Percentiles rank a stretch among this genome's conserved stretches.
phyloP scores from a whole-genome alignment of 2,329 filamentous ascomycete genomes.

The Verticillium isaacii region DNA sequence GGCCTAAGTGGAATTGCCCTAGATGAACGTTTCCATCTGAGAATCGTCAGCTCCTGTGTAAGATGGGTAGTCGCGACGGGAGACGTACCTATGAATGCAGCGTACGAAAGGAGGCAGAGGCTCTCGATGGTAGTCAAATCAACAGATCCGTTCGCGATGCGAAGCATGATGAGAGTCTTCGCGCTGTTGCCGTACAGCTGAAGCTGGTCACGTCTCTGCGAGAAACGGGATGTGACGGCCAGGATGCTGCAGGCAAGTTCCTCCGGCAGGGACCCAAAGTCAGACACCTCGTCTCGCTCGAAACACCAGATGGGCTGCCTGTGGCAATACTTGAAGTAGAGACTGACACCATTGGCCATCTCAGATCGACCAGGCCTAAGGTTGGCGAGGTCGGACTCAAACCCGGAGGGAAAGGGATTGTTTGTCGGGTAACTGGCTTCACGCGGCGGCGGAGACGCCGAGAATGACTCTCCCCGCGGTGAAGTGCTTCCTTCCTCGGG shows the following conservation, averaged over 20 bases:
- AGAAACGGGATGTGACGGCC: constrained; percentile 33
- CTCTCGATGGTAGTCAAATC: constrained; percentile 45
- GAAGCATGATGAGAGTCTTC: constrained; percentile 39
- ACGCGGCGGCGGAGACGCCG: constrained; percentile 20
- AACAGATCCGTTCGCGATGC: constrained; percentile 45
- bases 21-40: constrained; percentile 43
- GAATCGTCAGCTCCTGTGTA: constrained; percentile 3
- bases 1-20: constrained; percentile 44
- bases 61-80: neutral
- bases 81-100: constrained; percentile 40
- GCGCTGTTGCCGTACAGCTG: constrained; percentile 32
- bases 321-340: constrained; percentile 39
- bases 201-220: constrained; percentile 25
- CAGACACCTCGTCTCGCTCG: constrained; percentile 33
- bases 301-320: constrained; percentile 41
- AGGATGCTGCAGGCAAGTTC: constrained; percentile 37
- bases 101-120: constrained; percentile 44
- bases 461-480: constrained; percentile 28
- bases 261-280: constrained; percentile 27
- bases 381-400: constrained; percentile 20
- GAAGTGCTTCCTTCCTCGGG: constrained; percentile 23
- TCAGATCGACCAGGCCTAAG: constrained; percentile 25
- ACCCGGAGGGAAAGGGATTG: constrained; percentile 18
- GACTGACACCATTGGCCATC: constrained; percentile 25
- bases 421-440: constrained; percentile 17